phyloP scores from a whole-genome alignment of 257 asterid species.

The Gentiana macrophylla region DNA sequence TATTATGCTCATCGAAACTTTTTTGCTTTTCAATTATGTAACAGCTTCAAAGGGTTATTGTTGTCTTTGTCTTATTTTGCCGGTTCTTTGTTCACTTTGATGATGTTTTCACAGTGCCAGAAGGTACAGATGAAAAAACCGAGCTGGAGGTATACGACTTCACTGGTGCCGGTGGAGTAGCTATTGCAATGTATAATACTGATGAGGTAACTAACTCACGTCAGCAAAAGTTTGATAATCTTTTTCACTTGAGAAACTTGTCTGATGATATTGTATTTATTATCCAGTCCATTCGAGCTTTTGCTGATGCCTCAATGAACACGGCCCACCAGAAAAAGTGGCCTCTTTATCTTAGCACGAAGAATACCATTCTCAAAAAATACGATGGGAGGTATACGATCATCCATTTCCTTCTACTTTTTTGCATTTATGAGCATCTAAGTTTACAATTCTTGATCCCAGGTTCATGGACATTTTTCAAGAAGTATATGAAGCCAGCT shows the following conservation, averaged over 20 bases:
- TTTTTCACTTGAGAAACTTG: background rate
- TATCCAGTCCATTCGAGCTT: slow-evolving; percentile 63
- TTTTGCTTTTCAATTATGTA: background rate
- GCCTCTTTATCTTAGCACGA: slow-evolving; percentile 97
- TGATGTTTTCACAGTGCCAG: slow-evolving; percentile 53
- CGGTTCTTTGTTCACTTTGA: too few relatives aligned
- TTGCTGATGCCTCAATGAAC: slow-evolving; percentile 93
- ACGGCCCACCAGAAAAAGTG: slow-evolving; percentile 77
- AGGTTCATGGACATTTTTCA: slow-evolving; percentile 98
- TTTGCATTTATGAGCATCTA: too few relatives aligned
- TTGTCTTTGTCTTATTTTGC: background rate
- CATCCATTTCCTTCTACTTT: background rate
- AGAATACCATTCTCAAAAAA: slow-evolving; percentile 88
- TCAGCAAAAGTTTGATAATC: slow-evolving; percentile 4
- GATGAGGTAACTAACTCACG: slow-evolving; percentile 57
- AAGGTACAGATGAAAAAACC: slow-evolving; percentile 55
- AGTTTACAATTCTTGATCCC: slow-evolving; percentile 6
- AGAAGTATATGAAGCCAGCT: slow-evolving; percentile 70
- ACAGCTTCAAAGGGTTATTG: background rate
- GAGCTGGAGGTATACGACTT: slow-evolving; percentile 80
- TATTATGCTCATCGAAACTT: background rate
- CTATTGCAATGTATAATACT: slow-evolving; percentile 95
- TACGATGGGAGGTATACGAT: slow-evolving; percentile 79
- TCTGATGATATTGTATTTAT: slow-evolving; percentile 2
- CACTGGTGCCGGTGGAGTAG: slow-evolving; percentile 94